These are phyloP conservation scores for Syncephalis plumigaleata DNA, from an alignment of 371 early-diverging fungal genomes.

Conservation along the genomic window DNA sequence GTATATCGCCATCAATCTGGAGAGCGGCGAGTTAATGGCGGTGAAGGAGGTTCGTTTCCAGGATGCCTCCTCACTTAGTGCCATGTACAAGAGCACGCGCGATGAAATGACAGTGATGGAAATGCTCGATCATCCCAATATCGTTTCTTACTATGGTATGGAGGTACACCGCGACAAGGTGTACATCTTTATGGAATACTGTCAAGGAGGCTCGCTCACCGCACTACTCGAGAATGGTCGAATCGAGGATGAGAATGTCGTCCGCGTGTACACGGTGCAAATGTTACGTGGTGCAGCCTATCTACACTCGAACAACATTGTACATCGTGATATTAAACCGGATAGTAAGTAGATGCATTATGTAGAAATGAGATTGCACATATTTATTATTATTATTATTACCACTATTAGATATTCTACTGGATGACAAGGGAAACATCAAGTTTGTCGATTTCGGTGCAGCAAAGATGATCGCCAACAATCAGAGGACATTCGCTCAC, in stretches of 20 bases:
- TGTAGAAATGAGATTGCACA: background rate
- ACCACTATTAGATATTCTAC: conserved; percentile 26
- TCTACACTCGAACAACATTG: conserved; percentile 68
- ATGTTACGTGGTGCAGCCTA: conserved; percentile 81
- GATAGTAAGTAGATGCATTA: conserved; percentile 34
- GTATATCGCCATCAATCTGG: conserved; percentile 66
- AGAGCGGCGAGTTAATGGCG: conserved; percentile 77
- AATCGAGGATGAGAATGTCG: conserved; percentile 52
- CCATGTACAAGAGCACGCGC: conserved; percentile 53
- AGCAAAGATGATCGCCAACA: conserved; percentile 65
- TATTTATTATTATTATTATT: background rate
- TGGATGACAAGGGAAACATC: conserved; percentile 59
- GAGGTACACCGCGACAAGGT: conserved; percentile 84
- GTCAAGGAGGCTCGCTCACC: conserved; percentile 66
- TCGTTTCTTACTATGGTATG: conserved; percentile 78
- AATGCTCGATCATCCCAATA: conserved; percentile 74
- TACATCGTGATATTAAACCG: conserved; percentile 87
- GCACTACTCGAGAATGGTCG: conserved; percentile 61
- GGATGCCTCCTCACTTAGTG: conserved; percentile 43
- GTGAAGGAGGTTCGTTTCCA: conserved; percentile 87
- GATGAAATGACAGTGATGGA: conserved; percentile 88
- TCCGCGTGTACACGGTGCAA: conserved; percentile 64
- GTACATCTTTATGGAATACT: conserved; percentile 89
- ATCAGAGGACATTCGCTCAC: conserved; percentile 52
- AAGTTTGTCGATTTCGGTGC: conserved; percentile 87